Evolutionary conservation across 768 basidiomycete species (phyloP).

Genomic region (Lentinula sp.): DNA sequence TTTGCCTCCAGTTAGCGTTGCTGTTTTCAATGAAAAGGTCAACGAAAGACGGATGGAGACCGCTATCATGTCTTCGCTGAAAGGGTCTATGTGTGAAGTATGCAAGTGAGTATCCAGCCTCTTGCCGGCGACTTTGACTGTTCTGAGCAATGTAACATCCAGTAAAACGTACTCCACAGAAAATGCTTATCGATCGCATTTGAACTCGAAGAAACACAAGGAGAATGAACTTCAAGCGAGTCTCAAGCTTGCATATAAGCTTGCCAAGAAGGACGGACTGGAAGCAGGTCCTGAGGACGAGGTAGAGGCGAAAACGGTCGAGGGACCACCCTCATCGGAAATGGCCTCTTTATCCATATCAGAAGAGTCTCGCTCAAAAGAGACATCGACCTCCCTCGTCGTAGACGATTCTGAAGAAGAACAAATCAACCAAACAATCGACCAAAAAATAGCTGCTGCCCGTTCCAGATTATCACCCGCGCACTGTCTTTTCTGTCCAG

Average conservation of each 20-base stretch:
- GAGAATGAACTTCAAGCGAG: conserved; percentile 60
- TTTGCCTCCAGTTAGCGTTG: conserved; percentile 75
- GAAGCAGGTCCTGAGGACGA: conserved; percentile 15
- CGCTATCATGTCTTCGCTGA: conserved; percentile 54
- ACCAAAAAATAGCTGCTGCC: conserved; percentile 69
- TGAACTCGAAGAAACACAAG: conserved; percentile 85
- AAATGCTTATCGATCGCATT: conserved; percentile 84
- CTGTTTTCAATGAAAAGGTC: conserved; percentile 84
- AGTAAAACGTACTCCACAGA: conserved; percentile 89
- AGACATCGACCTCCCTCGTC: conserved; percentile 14
- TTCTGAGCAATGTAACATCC: not conserved
- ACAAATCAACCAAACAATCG: conserved; percentile 52
- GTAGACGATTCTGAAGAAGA: conserved; percentile 31
- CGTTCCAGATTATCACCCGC: conserved; percentile 53
- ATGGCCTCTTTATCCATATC: conserved; percentile 2
- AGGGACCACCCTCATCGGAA: conserved; percentile 9
- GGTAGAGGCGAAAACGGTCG: conserved; percentile 8
- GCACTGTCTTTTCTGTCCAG: conserved; percentile 84
- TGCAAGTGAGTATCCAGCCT: conserved; percentile 64
- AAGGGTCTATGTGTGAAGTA: conserved; percentile 60
- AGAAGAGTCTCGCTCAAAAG: not conserved
- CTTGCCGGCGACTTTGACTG: not conserved
- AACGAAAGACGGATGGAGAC: conserved; percentile 73
- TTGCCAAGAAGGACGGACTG: conserved; percentile 1
- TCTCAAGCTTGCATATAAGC: not conserved